Evolutionary conservation across 2,329 filamentous ascomycete species (phyloP), one percentile per base, ranked within the genome.

Genomic region (Cordyceps tenuipes): DNA sequence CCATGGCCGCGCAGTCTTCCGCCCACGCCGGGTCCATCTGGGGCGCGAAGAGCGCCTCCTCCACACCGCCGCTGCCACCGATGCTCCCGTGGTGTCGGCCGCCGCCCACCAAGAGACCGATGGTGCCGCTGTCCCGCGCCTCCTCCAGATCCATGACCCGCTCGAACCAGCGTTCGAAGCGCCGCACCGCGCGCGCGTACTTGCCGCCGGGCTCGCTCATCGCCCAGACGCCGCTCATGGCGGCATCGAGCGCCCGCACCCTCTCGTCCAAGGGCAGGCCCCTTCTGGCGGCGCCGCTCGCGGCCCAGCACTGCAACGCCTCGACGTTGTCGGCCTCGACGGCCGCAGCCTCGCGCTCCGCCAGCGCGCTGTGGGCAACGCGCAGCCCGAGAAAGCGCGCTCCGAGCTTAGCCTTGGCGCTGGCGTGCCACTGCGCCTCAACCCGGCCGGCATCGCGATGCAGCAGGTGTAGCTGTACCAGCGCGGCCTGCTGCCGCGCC

Each of bases 391-490:
- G 68, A 65, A 85, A 85, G 17, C 77, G 76, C 2, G 55, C 64
- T 0, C 75, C 75, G 3, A 87, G 74, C 55, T 75, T 76, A 6
- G 64, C 61, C 61, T 76, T 76, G 1, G 86, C 86, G 65, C 81
- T 85, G 2, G 72, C 77, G 62, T 79, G 77, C 83, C 85, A 89
- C 58, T 78, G 72, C 3, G 68, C 66, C 1, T 76, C 68, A 0
- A 78, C 77, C 3, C 68, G 62, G 1, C 70, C 70, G 3, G 81
- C 79, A 57, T 80, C 79, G 63, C 80, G 79, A 69, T 88, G 85
- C 23, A 89, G 69, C 8, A 89, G 73, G 53, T 86, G 83, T 8
- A 89, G 75, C 66, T 88, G 85, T 26, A 89, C 73, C 2, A 89
- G 76, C 68, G 87, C 83, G 2, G 84, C 80, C 69, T 89, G 86